Base-by-base conservation (phyloP, 495 filamentous ascomycete species). In the Ramalina peruviana region DNA sequence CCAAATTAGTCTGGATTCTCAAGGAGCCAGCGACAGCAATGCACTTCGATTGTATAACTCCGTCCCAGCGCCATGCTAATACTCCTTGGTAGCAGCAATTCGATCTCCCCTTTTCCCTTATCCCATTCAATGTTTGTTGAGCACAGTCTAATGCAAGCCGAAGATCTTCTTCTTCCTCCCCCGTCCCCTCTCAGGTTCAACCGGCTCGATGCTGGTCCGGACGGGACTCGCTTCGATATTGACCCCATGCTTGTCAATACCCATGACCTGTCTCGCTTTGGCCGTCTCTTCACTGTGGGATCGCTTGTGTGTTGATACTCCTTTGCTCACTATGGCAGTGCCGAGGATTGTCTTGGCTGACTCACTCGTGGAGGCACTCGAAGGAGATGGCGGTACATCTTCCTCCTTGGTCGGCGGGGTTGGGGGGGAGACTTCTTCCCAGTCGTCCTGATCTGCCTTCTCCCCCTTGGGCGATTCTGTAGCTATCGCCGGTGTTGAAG, bases 201-300 rank as follows among this genome's bases (percentile, higher is more conserved):
- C 17, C 40, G 40, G 30, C 30, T 33, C 30, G 12, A 41, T 6
- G 40, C 21, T 41, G 16, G 6, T n/a, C 40, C 15, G 40, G 40
- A 41, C 21, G 40, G 30, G 30, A 13, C 12, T 33, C 30, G 3
- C 7, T 33, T 33, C 30, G 30, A 33, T 6, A 33, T 33, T 12
- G 12, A 33, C 50, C 3, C 43, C 43, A 15, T 52, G 26, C 7
- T 52, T 20, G 16, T 54, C 48, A 20, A 54, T 54, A 15, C 51
- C 51, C 11, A 54, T 15, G 6, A 49, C 27, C 15, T 46, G 46
- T 12, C 51, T 45, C 3, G 51, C 46, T 17, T 54, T 54, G 12
- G 26, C 51, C 12, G 42, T 49, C 30, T 44, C 46, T 9, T 37
- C 30, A 3, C 30, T 33, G 12, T 33, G 30, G 5, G 30, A 33